Conservation (phyloP, 306 rosid species). For the Heteromeles arbutifolia region DNA sequence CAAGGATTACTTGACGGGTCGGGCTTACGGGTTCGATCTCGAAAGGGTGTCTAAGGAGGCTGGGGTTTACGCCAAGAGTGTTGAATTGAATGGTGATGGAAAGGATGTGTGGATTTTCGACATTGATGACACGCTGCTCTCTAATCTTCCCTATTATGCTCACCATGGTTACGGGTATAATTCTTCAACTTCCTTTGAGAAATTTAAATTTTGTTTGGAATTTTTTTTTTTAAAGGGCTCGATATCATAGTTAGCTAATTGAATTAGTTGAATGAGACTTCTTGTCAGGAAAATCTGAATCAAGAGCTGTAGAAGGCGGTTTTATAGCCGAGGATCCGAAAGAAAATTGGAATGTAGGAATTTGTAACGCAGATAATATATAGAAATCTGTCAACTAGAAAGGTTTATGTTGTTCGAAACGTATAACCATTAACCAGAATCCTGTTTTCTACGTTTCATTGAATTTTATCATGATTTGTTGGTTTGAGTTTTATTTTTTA, state of each 20-base stretch:
- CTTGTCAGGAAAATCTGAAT: background rate
- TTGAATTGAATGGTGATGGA: constrained; percentile 51
- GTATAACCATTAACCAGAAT: background rate
- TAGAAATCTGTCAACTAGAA: background rate
- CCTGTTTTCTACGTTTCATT: background rate
- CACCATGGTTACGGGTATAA: constrained; percentile 72
- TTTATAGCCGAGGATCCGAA: background rate
- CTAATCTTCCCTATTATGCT: constrained; percentile 80
- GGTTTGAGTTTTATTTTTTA: background rate
- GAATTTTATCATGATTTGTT: background rate
- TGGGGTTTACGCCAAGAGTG: constrained; percentile 38
- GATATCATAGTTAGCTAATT: no score
- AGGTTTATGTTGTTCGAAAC: background rate
- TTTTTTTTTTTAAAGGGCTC: no score
- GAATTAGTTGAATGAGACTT: background rate
- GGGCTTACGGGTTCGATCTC: constrained; percentile 45
- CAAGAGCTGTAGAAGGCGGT: background rate
- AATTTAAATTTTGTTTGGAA: background rate
- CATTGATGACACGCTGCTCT: constrained; percentile 78
- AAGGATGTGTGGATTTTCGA: constrained; percentile 83
- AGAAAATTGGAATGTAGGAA: background rate
- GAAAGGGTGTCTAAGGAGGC: constrained; percentile 61
- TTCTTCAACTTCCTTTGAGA: background rate
- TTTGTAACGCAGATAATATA: background rate
- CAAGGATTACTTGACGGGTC: constrained; percentile 51